Base-by-base conservation (phyloP, 2,329 filamentous ascomycete species). In the Hypoxylon sp. region DNA sequence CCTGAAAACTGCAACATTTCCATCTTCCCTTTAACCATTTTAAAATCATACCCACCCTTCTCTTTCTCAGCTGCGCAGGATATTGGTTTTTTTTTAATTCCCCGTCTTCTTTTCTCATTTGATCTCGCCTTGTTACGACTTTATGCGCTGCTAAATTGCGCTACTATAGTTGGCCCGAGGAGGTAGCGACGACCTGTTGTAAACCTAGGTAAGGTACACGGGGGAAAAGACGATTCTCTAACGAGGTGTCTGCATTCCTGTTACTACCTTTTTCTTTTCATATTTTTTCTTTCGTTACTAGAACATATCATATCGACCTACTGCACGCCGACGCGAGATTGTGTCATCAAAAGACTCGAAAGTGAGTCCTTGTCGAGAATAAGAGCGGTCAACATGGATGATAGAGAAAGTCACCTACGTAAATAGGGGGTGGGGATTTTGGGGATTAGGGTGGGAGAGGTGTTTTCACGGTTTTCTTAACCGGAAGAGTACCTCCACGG, bases 321-420 rank as follows among this genome's bases (percentile, higher is more conserved):
- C 38, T 30, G 46, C 42, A 34, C 51, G 51, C 17, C 35, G 26
- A 54, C 43, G 56, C 46, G 54, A 40, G 40, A 45, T 59, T 59
- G 35, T 59, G 56, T 59, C 53, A 59, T 59, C 45, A 36, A 38
- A 37, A 46, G 23, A 7, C 32, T 47, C 37, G 36, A 38, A 37
- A 27, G 40, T 49, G 21, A 41, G 43, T 47, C 42, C 46, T 47
- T 44, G 42, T 51, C 52, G 27, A 43, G 41, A 50, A 54, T 45
- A 59, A 57, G 53, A 59, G 56, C 56, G 56, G 56, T 59, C 56
- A 59, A 57, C 52, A 40, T 36, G 12, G 12, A 37, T 31, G 50
- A 43, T 41, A 48, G 25, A 34, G 9, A 40, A 42, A 35, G 5
- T 40, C 23, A 26, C 29, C 23, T 53, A 50, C 23, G 38, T 51